Evolutionary conservation across 2,329 filamentous ascomycete species (phyloP).

Genomic region (Emergomyces pasteurianus): DNA sequence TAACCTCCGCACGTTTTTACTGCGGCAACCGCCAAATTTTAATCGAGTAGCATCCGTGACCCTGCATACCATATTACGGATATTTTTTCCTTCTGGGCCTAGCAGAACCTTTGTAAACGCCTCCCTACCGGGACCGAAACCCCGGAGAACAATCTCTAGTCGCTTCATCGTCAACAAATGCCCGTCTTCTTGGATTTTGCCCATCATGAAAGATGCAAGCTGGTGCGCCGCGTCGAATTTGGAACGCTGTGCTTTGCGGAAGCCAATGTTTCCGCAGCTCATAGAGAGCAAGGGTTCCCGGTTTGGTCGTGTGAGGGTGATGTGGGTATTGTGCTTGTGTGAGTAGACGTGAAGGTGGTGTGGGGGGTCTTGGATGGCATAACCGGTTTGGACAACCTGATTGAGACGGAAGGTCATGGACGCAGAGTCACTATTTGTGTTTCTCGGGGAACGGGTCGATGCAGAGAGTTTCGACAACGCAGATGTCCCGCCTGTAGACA

Average conservation of each 20-base stretch:
- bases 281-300: slow-evolving; percentile 67
- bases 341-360: slow-evolving; percentile 76
- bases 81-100: slow-evolving; percentile 65
- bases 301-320: slow-evolving; percentile 77
- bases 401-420: slow-evolving; percentile 8
- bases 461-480: not conserved
- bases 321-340: slow-evolving; percentile 88
- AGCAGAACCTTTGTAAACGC: slow-evolving; percentile 82
- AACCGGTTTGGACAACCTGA: slow-evolving; percentile 19
- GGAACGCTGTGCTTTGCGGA: slow-evolving; percentile 66
- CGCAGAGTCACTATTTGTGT: not conserved
- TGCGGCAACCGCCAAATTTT: slow-evolving; percentile 92
- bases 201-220: slow-evolving; percentile 69
- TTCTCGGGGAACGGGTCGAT: not conserved
- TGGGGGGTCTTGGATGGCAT: not conserved
- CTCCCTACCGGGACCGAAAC: slow-evolving; percentile 78
- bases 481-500: not conserved
- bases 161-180: slow-evolving; percentile 62
- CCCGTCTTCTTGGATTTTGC: slow-evolving; percentile 70
- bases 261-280: slow-evolving; percentile 81
- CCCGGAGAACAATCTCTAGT: slow-evolving; percentile 70
- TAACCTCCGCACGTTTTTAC: slow-evolving; percentile 71
- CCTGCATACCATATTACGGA: slow-evolving; percentile 63
- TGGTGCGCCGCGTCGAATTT: slow-evolving; percentile 90
- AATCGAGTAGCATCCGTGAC: slow-evolving; percentile 78